These are phyloP conservation scores for Bipolaris bicolor DNA, from an alignment of 2,329 filamentous ascomycete genomes.

Conservation along the genomic window DNA sequence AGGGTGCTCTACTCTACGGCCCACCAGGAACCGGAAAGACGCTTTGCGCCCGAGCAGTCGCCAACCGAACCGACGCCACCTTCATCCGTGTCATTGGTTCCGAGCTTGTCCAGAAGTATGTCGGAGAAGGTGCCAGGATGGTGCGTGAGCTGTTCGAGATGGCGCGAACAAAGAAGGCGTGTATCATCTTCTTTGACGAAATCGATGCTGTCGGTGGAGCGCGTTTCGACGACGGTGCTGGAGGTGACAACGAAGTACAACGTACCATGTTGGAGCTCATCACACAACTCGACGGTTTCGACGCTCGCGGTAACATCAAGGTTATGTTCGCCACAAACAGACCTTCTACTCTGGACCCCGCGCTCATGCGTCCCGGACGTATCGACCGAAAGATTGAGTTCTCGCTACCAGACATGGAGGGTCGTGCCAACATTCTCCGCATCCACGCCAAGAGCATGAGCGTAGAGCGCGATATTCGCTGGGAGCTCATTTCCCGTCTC, in stretches of 20 bases:
- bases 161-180: constrained; percentile 98
- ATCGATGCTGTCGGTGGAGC: constrained; percentile 96
- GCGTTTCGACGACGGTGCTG: constrained; percentile 94
- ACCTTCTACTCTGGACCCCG: constrained; percentile 93
- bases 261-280: constrained; percentile 98
- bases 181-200: constrained; percentile 99
- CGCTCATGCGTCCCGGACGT: constrained; percentile 93
- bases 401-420: constrained; percentile 94
- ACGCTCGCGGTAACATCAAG: constrained; percentile 97
- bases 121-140: constrained; percentile 97
- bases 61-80: constrained; percentile 96
- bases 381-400: constrained; percentile 99
- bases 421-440: constrained; percentile 93
- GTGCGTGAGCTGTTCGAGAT: constrained; percentile 99
- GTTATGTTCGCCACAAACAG: constrained; percentile 99
- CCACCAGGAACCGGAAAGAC: constrained; percentile 99
- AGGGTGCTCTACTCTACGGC: constrained; percentile 94
- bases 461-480: constrained; percentile 96
- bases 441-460: constrained; percentile 99
- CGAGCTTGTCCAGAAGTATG: constrained; percentile 98
- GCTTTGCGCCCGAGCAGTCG: constrained; percentile 93
- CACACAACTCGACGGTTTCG: constrained; percentile 95
- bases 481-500: constrained; percentile 96
- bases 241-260: constrained; percentile 97
- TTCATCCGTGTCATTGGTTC: constrained; percentile 99